A percentile compares a stretch with the other conserved stretches of the same genome.
These are phyloP conservation scores for Cryptococcus depauperatus DNA, from an alignment of 1,284 basidiomycete species.

Conservation along the genomic window DNA sequence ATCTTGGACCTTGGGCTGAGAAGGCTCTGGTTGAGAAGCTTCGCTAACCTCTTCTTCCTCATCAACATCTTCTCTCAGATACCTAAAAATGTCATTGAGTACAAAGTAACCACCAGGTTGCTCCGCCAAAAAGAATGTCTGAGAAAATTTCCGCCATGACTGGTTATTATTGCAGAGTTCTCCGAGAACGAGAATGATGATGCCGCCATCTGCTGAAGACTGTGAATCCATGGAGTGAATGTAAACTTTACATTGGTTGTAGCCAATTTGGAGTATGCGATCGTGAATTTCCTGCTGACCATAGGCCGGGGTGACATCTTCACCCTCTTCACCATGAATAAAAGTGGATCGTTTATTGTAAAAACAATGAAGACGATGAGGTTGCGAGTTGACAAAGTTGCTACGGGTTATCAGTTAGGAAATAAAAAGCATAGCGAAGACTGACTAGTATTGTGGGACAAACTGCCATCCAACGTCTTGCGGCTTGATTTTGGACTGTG, in stretches of 20 bases:
- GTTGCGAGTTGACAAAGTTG: constrained; percentile 96
- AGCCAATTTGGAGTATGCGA: constrained; percentile 86
- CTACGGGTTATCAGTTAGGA: constrained; percentile 24
- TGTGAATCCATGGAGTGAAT: constrained; percentile 92
- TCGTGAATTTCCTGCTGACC: constrained; percentile 98
- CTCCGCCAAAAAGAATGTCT: constrained; percentile 99
- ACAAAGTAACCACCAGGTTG: constrained; percentile 99
- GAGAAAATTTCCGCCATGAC: constrained; percentile 95
- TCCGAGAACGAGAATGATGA: constrained; percentile 98
- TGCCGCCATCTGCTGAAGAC: constrained; percentile 86
- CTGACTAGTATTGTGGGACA: constrained; percentile 81
- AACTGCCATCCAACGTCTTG: constrained; percentile 84
- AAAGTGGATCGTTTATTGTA: constrained; percentile 98
- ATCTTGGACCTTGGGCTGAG: constrained; percentile 22
- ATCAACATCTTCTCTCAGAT: constrained; percentile 82
- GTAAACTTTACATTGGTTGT: constrained; percentile 95
- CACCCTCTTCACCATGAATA: constrained; percentile 91
- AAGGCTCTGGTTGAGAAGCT: constrained; percentile 59
- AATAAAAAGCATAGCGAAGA: constrained; percentile 4
- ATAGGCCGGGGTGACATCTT: constrained; percentile 73
- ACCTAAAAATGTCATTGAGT: constrained; percentile 99
- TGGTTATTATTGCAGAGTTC: constrained; percentile 88
- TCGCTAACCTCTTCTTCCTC: constrained; percentile 62
- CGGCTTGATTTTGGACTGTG: constrained; percentile 30
- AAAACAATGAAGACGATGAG: constrained; percentile 93